Evolutionary conservation across 1,139 yeast species (phyloP), one percentile per base, ranked within the genome.

Genomic region (Suhomyces anneliseae): DNA sequence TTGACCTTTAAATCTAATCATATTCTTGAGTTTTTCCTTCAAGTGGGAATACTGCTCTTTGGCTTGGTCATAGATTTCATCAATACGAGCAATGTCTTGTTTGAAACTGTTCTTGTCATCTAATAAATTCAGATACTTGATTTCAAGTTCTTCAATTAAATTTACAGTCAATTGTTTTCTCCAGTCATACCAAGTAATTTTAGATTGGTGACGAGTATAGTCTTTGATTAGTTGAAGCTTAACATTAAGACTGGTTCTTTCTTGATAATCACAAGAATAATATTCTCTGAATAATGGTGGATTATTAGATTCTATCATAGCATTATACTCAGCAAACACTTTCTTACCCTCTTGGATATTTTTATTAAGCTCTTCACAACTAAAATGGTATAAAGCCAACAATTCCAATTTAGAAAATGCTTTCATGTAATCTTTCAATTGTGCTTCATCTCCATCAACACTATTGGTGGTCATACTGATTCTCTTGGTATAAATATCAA

Each of bases 131-230:
- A 59, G 59, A 35, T 59, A 52, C 49, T 65, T 72, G 36, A 59
- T 61, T 31, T 65, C 60, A 36, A 79, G 60, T 42, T 72, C 78
- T 27, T 61, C 61, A 35, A 72, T 55, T 24, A 80, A 64, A 42
- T 64, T 70, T 49, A 53, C 49, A 1, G 77, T 63, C 37, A 81
- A 61, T 49, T 77, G 76, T n/a, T 67, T 61, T 51, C 85, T 62
- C 87, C 87, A 82, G 36, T 69, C 74, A 54, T 79, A 81, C 86
- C 86, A 82, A 1, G 77, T 75, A 24, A 71, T 72, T 47, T 69
- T 73, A 3, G 85, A 79, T 55, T 77, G 77, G 36, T 69, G 70
- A 33, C 83, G 68, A 4, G 85, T 69, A 49, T 61, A 74, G 43
- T 78, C 81, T 57, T 79, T 79, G 44, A 81, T 62, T 27, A 73